Conservation (phyloP, 2,329 filamentous ascomycete genomes). For the Sarocladiaceae sp. region DNA sequence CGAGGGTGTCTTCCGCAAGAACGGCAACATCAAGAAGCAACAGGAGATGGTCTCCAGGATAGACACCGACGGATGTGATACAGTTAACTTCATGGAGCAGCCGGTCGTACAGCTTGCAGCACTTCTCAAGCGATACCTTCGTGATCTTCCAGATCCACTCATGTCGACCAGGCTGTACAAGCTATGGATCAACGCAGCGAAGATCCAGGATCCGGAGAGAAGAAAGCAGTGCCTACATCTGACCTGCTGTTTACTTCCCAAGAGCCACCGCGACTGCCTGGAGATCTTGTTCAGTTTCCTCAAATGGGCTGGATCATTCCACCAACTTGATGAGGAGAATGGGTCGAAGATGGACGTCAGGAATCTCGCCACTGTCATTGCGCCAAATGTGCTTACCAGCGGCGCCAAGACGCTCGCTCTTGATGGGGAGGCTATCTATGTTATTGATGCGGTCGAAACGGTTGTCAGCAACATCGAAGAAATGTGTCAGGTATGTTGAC, state of each 20-base stretch:
- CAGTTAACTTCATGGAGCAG: constrained; percentile 79
- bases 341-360: constrained; percentile 99
- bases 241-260: constrained; percentile 86
- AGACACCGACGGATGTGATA: constrained; percentile 77
- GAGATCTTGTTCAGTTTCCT: constrained; percentile 95
- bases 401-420: constrained; percentile 58
- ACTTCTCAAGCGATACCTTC: constrained; percentile 87
- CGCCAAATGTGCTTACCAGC: constrained; percentile 85
- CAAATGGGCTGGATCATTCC: constrained; percentile 96
- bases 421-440: constrained; percentile 84
- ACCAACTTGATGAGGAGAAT: constrained; percentile 91
- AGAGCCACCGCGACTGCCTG: constrained; percentile 85
- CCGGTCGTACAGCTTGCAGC: constrained; percentile 92
- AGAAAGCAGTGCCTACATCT: constrained; percentile 82
- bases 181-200: constrained; percentile 84
- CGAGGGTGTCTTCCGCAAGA: constrained; percentile 97
- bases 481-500: constrained; percentile 90
- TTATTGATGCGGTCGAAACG: constrained; percentile 86
- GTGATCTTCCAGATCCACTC: constrained; percentile 88
- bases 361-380: constrained; percentile 95
- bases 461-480: constrained; percentile 90
- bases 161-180: constrained; percentile 92
- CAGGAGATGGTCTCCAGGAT: constrained; percentile 81
- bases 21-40: constrained; percentile 93
- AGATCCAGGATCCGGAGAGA: constrained; percentile 75